Conservation (phyloP, 352 stramenopile species). For the Chloridella minuta region DNA sequence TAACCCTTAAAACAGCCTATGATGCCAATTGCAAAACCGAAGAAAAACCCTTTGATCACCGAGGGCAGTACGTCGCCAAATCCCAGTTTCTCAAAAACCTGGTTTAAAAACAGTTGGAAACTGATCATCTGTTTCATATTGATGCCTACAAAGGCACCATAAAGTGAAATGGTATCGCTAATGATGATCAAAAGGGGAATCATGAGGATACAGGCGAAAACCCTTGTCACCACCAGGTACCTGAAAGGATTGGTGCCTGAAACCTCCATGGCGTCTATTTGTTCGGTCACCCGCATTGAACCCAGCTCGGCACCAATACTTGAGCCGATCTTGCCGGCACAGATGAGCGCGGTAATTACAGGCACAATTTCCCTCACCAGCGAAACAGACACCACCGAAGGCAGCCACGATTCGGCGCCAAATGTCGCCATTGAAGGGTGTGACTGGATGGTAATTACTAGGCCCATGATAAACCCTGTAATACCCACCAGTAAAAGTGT, state of each 20-base stretch:
- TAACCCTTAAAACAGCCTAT: not conserved
- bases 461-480: not conserved
- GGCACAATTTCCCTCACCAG: not conserved
- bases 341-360: not conserved
- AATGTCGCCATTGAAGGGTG: not conserved
- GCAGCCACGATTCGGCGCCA: not conserved
- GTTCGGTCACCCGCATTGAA: not conserved
- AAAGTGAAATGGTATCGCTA: not conserved
- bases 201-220: not conserved
- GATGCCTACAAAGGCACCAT: not conserved
- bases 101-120: not conserved
- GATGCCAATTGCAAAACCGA: not conserved
- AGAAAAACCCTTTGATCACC: not conserved
- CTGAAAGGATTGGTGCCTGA: not conserved
- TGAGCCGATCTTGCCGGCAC: not conserved
- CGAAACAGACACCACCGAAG: not conserved
- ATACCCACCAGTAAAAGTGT: not conserved
- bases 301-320: not conserved
- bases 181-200: not conserved
- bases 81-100: not conserved
- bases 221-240: not conserved
- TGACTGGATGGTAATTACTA: not conserved
- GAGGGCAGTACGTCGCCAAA: not conserved
- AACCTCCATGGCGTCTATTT: not conserved
- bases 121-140: not conserved